Evolutionary conservation across 2,329 filamentous ascomycete genomes (phyloP).

Genomic region (Exophiala lecanii-corni): DNA sequence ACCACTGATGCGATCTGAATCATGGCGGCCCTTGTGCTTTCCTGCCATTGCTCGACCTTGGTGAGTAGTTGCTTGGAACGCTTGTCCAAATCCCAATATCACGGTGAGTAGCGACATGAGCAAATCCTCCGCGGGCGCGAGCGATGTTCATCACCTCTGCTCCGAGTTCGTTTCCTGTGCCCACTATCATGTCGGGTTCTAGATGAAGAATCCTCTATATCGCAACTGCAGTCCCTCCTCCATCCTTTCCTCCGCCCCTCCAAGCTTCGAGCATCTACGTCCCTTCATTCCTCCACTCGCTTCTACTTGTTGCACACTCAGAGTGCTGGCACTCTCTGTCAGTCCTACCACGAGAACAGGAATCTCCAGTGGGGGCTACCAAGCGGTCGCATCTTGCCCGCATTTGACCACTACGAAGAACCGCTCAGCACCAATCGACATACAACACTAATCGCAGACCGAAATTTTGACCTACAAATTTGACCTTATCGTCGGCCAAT

Average conservation of each 20-base stretch:
- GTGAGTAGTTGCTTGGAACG: slow-evolving; percentile 7
- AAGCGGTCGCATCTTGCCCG: slow-evolving; percentile 9
- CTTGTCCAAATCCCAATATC: slow-evolving; percentile 16
- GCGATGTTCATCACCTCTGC: slow-evolving; percentile 11
- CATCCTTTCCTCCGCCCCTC: slow-evolving; percentile 6
- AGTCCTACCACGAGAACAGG: slow-evolving; percentile 5
- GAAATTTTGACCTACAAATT: slow-evolving; percentile 3
- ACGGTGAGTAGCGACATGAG: slow-evolving; percentile 19
- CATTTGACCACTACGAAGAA: slow-evolving; percentile 9
- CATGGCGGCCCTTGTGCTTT: slow-evolving; percentile 6
- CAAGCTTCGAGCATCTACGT: slow-evolving; percentile 8
- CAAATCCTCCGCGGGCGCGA: slow-evolving; percentile 15
- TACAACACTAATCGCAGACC: slow-evolving; percentile 6
- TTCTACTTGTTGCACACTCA: slow-evolving; percentile 12
- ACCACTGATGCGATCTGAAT: not conserved
- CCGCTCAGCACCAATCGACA: slow-evolving; percentile 14
- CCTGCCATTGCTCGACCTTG: slow-evolving; percentile 12
- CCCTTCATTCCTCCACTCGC: slow-evolving; percentile 18
- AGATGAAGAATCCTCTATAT: slow-evolving; percentile 16
- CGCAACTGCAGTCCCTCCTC: slow-evolving; percentile 12
- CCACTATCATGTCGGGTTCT: slow-evolving; percentile 1
- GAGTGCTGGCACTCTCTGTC: slow-evolving; percentile 19
- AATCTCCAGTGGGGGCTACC: slow-evolving; percentile 6
- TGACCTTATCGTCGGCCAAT: not conserved
- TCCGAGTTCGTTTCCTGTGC: not conserved